A percentile compares a stretch with the other conserved stretches of the same genome.
Conservation (phyloP, 2,329 filamentous ascomycete genomes). For the Colletotrichum melonis region DNA sequence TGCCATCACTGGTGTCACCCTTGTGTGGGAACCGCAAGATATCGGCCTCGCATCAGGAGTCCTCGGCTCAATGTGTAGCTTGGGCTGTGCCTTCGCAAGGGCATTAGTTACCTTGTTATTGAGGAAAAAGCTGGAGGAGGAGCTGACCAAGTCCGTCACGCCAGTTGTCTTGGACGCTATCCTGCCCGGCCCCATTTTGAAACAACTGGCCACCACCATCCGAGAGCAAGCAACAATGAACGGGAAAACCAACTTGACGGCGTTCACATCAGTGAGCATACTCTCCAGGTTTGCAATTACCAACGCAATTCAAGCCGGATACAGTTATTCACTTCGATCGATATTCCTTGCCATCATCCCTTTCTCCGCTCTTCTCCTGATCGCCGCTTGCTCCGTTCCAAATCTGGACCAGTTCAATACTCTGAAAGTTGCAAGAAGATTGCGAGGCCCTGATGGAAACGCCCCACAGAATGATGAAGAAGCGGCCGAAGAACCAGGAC, state of each 20-base stretch:
- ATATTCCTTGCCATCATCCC: slow-evolving; percentile 55
- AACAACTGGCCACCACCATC: slow-evolving; percentile 47
- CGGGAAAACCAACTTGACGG: slow-evolving; percentile 36
- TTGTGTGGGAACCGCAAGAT: slow-evolving; percentile 58
- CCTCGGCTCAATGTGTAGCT: slow-evolving; percentile 57
- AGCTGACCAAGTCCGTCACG: slow-evolving; percentile 47
- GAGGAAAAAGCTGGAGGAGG: slow-evolving; percentile 47
- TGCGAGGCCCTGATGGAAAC: not conserved
- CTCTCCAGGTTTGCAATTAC: slow-evolving; percentile 47
- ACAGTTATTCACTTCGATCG: slow-evolving; percentile 54
- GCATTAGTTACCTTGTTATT: slow-evolving; percentile 51
- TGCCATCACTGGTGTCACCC: slow-evolving; percentile 54
- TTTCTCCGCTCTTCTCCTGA: slow-evolving; percentile 52
- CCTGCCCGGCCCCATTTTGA: too few relatives aligned
- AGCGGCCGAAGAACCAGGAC: not conserved
- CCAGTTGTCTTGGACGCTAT: slow-evolving; percentile 44
- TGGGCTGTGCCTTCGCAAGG: slow-evolving; percentile 51
- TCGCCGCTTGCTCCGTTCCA: slow-evolving; percentile 50
- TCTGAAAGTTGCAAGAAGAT: not conserved
- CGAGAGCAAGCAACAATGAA: slow-evolving; percentile 43
- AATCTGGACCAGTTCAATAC: slow-evolving; percentile 53
- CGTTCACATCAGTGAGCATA: slow-evolving; percentile 43
- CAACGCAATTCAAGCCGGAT: slow-evolving; percentile 51
- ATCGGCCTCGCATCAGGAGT: slow-evolving; percentile 57
- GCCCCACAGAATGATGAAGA: not conserved